Evolutionary conservation across 176 grass and related monocot species (phyloP).

Genomic region (Musa schizocarpa): DNA sequence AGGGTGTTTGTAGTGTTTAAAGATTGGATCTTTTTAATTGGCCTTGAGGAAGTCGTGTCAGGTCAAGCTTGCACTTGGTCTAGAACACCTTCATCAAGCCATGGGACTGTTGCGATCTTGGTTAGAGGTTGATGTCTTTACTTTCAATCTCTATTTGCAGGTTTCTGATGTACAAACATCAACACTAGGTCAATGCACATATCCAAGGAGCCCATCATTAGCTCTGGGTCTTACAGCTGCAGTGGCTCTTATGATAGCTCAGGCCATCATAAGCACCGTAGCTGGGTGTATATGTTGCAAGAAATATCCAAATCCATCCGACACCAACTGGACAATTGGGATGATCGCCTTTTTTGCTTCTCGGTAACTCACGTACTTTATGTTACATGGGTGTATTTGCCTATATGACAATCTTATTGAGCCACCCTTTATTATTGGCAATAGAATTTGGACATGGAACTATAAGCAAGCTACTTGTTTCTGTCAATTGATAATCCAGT

Average conservation of each 20-base stretch:
- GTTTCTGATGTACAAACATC: constrained; percentile 51
- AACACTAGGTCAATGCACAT: constrained; percentile 43
- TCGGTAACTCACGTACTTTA: constrained; percentile 43
- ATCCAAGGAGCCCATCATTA: constrained; percentile 79
- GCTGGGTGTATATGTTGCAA: constrained; percentile 98
- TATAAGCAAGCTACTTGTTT: neutral
- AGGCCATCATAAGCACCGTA: constrained; percentile 66
- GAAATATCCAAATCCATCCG: constrained; percentile 60
- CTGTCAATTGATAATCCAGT: neutral
- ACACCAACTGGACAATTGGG: constrained; percentile 85
- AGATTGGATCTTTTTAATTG: neutral
- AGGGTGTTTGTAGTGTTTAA: neutral
- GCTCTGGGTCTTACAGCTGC: constrained; percentile 66
- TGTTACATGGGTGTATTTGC: neutral
- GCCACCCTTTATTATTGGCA: no score
- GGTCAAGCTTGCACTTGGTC: neutral
- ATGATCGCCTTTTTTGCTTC: constrained; percentile 87
- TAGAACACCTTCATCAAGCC: neutral
- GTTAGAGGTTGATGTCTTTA: neutral
- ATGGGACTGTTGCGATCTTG: neutral
- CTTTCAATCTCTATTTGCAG: constrained; percentile 11
- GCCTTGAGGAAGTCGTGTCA: no score
- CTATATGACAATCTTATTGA: neutral
- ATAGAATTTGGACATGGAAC: neutral
- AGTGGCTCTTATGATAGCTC: constrained; percentile 58